phyloP scores from a whole-genome alignment of 108 stramenopile genomes.

The Schizochytrium sp. region DNA sequence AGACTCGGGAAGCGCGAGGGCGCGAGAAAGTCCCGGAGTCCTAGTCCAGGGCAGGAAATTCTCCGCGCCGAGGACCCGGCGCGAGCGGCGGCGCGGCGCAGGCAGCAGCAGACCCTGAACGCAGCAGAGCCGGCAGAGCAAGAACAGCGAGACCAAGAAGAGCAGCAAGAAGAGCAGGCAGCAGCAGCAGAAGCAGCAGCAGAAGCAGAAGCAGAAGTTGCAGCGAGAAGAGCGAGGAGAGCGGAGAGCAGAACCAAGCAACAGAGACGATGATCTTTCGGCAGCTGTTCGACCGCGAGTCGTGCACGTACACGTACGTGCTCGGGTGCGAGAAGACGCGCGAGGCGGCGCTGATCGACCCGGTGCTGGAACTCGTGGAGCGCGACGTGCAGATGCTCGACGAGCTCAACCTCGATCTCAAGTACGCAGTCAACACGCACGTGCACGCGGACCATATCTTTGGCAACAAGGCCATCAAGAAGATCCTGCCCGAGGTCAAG shows the following conservation, averaged over 20 bases:
- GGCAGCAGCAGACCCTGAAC: too few relatives aligned
- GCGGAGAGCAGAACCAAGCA: background rate
- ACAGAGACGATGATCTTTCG: slow-evolving; percentile 51
- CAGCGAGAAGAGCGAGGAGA: background rate
- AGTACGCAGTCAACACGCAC: slow-evolving; percentile 69
- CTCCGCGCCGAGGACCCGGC: too few relatives aligned
- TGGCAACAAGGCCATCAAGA: slow-evolving; percentile 64
- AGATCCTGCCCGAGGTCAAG: slow-evolving; percentile 49
- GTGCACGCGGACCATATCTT: slow-evolving; percentile 81
- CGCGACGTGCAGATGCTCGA: slow-evolving; percentile 73
- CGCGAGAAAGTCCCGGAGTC: too few relatives aligned
- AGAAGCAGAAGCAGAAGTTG: background rate
- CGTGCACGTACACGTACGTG: slow-evolving; percentile 73
- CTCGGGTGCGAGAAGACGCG: slow-evolving; percentile 65
- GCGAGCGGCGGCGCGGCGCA: too few relatives aligned
- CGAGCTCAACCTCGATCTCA: slow-evolving; percentile 59
- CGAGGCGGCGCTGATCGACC: slow-evolving; percentile 75
- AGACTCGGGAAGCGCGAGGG: too few relatives aligned
- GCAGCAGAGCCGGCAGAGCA: background rate
- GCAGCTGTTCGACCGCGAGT: slow-evolving; percentile 78
- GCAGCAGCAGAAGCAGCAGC: background rate
- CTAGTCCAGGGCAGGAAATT: too few relatives aligned
- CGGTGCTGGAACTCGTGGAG: slow-evolving; percentile 84
- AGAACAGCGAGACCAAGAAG: background rate
- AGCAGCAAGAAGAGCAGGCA: background rate